phyloP scores from a whole-genome alignment of 2,329 filamentous ascomycete genomes.

The Arthroderma sp. region DNA sequence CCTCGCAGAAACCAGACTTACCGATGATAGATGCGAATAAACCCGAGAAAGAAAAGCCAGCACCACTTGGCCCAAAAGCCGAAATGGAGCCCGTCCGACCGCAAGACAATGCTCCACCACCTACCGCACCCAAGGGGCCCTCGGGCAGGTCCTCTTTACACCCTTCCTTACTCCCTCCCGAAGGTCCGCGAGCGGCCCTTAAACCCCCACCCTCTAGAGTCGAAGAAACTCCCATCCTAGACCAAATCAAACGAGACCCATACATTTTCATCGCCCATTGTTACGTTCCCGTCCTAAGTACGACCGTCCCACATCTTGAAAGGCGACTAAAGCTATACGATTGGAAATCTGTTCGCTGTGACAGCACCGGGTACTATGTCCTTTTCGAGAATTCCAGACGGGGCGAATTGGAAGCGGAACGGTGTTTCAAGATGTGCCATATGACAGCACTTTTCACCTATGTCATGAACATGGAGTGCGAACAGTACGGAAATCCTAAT shows the following conservation, averaged over 20 bases:
- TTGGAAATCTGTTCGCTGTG: slow-evolving; percentile 69
- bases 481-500: slow-evolving; percentile 52
- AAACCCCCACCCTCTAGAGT: slow-evolving; percentile 38
- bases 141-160: slow-evolving; percentile 40
- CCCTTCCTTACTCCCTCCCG: slow-evolving; percentile 8
- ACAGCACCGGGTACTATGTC: slow-evolving; percentile 79
- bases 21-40: neutral
- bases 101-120: slow-evolving; percentile 44
- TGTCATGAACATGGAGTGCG: slow-evolving; percentile 78
- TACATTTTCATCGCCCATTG: slow-evolving; percentile 83
- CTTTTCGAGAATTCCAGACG: slow-evolving; percentile 68
- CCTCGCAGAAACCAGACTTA: slow-evolving; percentile 40
- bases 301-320: slow-evolving; percentile 79
- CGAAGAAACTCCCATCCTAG: slow-evolving; percentile 53
- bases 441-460: slow-evolving; percentile 84
- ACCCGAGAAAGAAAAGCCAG: neutral
- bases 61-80: slow-evolving; percentile 1
- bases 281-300: slow-evolving; percentile 72
- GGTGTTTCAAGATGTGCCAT: slow-evolving; percentile 67
- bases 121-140: slow-evolving; percentile 76
- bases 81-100: neutral
- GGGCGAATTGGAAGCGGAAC: slow-evolving; percentile 67
- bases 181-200: slow-evolving; percentile 23
- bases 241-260: slow-evolving; percentile 61
- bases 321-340: slow-evolving; percentile 73